Evolutionary conservation across 192 early-diverging fungal genomes (phyloP), one percentile per base, ranked within the genome.

Genomic region (Obelidium mucronatum): DNA sequence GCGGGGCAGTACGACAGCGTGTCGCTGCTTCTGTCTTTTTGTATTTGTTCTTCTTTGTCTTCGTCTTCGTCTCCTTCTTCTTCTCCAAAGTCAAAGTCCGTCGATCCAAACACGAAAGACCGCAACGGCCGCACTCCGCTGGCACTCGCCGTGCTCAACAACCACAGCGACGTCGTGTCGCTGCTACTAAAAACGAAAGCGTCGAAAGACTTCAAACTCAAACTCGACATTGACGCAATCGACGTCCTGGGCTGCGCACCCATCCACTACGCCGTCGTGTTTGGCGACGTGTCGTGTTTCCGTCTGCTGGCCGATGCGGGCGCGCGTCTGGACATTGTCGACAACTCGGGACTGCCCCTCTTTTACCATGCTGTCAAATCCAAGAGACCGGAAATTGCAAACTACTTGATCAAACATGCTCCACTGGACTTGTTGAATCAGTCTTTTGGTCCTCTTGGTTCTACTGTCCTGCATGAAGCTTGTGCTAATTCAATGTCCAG

Each of bases 351-450:
- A 65, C 15, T 65, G 13, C 62, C 62, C 33, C 31, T 65, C 15
- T 65, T 65, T 37, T 65, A 33, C 37, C 62, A 65, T 37, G 62
- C 62, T 11, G 37, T 65, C 62, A 65, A 65, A 34, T 15, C 19
- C 37, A 65, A 65, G 0, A 1, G 62, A 37, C 19, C 31, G 11
- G 28, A 1, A 11, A 65, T 65, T 8, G 37, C 37, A 22, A 17
- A 65, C 17, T 22, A 37, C 4, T 40, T 65, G 62, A 1, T 65
- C 1, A 6, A 11, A 1, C 17, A 13, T 17, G 37, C 37, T 11
- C 37, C 62, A 1, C 31, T 19, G 1, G 62, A 31, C 13, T 15
- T 33, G 1, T 17, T 65, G 19, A 65, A 40, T 30, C 19, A 31
- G 30, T 22, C 30, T 2, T 61, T 28, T 30, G 59, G 59, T 15